Evolutionary conservation across 805 yeast species (phyloP), one percentile per base, ranked within the genome.

Genomic region (Saccharomycopsis olivae): DNA sequence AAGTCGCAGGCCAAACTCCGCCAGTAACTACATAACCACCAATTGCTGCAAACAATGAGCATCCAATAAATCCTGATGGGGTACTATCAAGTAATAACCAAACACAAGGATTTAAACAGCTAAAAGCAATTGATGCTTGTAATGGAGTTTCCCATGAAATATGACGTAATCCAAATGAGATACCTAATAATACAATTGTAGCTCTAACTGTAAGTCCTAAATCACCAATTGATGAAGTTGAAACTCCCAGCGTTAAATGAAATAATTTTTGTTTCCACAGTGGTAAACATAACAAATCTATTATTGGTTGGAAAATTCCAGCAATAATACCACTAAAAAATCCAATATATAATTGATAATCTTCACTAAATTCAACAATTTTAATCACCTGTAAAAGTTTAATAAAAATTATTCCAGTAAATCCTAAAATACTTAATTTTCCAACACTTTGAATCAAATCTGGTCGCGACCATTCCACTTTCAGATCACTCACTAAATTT

Each of bases 61-160:
- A 49, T 1, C 68, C 65, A 14, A 69, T 39, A 41, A 75, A 63
- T 17, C 79, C 78, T 11, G 71, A 63, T 6, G 65, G 42, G 2
- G 82, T 69, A 2, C 79, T 76, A 52, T 78, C 86, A 38, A 78
- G 64, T 36, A 76, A 59, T 38, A 73, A 52, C 87, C 89, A 80
- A 24, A 81, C 60, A 4, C 80, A 71, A 1, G 81, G 71, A 56
- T 77, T 78, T 40, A 78, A 59, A 17, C 74, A 56, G 10, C 74
- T 62, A 80, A 85, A 79, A 3, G 77, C 65, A 33, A 71, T 58
- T 3, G 80, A 67, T 10, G 81, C 78, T 51, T 82, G 87, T 32
- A 75, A 58, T 15, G 76, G 67, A 0, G 80, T 69, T 36, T 67
- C 59, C 89, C 89, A 81, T 50, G 77, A 79, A 29, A 78, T 63